Evolutionary conservation across 352 stramenopile genomes (phyloP).

Genomic region (Globisporangium takayamanum): DNA sequence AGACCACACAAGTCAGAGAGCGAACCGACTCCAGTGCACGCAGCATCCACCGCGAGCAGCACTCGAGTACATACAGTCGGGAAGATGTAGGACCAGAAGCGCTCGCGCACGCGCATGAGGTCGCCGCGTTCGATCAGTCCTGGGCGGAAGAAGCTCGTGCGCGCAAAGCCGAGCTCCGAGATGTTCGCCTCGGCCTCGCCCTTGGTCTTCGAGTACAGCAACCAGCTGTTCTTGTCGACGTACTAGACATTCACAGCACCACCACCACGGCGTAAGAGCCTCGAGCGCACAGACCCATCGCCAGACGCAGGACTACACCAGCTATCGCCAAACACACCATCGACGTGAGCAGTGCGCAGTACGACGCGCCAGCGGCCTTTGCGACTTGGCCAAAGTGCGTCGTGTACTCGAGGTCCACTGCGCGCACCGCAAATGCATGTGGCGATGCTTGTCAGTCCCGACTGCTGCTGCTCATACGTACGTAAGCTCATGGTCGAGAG

Average conservation of each 20-base stretch:
- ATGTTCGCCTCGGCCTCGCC: slow-evolving; percentile 64
- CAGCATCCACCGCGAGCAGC: too few relatives aligned
- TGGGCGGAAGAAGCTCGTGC: slow-evolving; percentile 53
- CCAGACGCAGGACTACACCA: not conserved
- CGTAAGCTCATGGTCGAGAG: not conserved
- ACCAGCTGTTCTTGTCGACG: slow-evolving; percentile 58
- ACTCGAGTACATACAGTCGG: slow-evolving; percentile 54
- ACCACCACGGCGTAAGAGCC: too few relatives aligned
- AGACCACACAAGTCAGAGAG: not conserved
- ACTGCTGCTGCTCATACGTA: not conserved
- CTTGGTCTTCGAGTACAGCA: slow-evolving; percentile 74
- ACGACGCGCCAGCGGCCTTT: slow-evolving; percentile 39
- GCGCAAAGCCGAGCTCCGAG: slow-evolving; percentile 40
- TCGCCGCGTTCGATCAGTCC: slow-evolving; percentile 55
- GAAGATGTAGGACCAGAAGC: slow-evolving; percentile 39
- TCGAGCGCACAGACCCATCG: too few relatives aligned
- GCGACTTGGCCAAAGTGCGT: slow-evolving; percentile 43
- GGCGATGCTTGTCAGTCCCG: not conserved
- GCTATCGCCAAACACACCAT: slow-evolving; percentile 24
- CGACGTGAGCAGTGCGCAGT: slow-evolving; percentile 61
- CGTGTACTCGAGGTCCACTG: slow-evolving; percentile 74
- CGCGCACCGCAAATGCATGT: not conserved
- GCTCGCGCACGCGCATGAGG: slow-evolving; percentile 44
- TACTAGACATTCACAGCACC: too few relatives aligned
- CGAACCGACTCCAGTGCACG: not conserved